These are phyloP conservation scores for Sporothrix mexicana DNA, from an alignment of 2,329 filamentous ascomycete genomes.

Conservation along the genomic window DNA sequence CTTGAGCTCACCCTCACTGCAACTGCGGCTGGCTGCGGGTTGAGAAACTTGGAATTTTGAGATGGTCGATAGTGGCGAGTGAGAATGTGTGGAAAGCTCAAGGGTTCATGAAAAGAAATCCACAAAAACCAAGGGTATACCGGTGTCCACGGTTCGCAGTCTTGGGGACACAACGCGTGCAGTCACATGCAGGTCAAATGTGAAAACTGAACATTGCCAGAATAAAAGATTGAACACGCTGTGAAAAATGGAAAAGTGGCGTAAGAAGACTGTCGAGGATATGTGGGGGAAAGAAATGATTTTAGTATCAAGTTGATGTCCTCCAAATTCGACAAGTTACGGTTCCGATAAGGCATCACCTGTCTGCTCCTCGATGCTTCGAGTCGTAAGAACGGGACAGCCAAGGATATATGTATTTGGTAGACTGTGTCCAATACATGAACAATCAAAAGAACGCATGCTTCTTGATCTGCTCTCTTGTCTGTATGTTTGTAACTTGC, in stretches of 20 bases:
- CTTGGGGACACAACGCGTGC: conserved; percentile 5
- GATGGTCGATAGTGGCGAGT: background rate
- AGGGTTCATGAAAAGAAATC: background rate
- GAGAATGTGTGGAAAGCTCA: background rate
- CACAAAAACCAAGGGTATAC: background rate
- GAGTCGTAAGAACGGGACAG: background rate
- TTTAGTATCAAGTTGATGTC: too few relatives aligned
- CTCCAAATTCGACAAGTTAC: conserved; percentile 2
- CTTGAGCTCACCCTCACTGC: background rate
- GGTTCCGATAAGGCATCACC: conserved; percentile 15
- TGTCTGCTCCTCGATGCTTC: background rate
- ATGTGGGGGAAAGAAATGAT: conserved; percentile 1
- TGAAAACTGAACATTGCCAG: background rate
- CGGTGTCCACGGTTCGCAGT: background rate
- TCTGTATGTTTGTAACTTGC: background rate
- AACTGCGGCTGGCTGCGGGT: conserved; percentile 10
- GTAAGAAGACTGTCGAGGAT: background rate
- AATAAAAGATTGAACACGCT: background rate
- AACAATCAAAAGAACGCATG: background rate
- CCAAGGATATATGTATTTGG: conserved; percentile 20
- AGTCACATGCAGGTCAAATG: background rate
- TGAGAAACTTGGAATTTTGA: background rate
- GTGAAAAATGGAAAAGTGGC: background rate
- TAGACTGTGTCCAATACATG: background rate
- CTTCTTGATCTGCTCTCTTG: background rate